Evolutionary conservation across 805 yeast species (phyloP).

Genomic region (Teunomyces gatunensis): DNA sequence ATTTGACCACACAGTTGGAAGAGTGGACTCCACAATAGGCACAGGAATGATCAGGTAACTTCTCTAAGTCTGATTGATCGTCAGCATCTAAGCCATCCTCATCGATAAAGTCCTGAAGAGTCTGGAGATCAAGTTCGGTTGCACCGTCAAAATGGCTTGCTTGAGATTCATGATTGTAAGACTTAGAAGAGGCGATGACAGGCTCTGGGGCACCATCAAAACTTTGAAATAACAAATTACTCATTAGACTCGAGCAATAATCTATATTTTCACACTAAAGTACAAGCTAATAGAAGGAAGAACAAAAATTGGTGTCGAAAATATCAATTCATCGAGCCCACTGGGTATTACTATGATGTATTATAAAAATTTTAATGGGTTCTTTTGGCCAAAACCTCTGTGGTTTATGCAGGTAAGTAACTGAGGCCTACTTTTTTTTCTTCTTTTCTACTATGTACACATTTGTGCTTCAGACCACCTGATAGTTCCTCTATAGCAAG

Average conservation of each 20-base stretch:
- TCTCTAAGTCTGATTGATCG: background rate
- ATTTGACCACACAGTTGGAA: constrained; percentile 66
- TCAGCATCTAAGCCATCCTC: constrained; percentile 3
- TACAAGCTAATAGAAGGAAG: background rate
- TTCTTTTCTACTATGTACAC: too few species aligned
- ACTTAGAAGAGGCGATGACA: background rate
- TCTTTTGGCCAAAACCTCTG: background rate
- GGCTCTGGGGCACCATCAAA: constrained; percentile 4
- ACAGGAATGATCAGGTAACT: constrained; percentile 37
- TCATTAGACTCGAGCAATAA: constrained; percentile 14
- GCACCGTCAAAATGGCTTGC: background rate
- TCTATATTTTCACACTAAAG: background rate
- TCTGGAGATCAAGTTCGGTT: constrained; percentile 4
- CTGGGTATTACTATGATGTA: background rate
- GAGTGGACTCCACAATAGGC: constrained; percentile 73
- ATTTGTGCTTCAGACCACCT: too few species aligned
- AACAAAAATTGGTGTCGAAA: background rate
- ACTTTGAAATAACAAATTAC: constrained; percentile 22
- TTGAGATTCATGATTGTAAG: constrained; percentile 1
- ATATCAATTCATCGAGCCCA: constrained; percentile 1
- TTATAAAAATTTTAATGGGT: background rate
- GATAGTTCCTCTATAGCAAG: too few species aligned
- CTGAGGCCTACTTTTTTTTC: background rate
- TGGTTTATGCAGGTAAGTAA: background rate
- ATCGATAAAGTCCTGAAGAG: constrained; percentile 10